These are phyloP conservation scores for Amanita pseudoporphyria DNA, from an alignment of 768 basidiomycete genomes.

Conservation along the genomic window DNA sequence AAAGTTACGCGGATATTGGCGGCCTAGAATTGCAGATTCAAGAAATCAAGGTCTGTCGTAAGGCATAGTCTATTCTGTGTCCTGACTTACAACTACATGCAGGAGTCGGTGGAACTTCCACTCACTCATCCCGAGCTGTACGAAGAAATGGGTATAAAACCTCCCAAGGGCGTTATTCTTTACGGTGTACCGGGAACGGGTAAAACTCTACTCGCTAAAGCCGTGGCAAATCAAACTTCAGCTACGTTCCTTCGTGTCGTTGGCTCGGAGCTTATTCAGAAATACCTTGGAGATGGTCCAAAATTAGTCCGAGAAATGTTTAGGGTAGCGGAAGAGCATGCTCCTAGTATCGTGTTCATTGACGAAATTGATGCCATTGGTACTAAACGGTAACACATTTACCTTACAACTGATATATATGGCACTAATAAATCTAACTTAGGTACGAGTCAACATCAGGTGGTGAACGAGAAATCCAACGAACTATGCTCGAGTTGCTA, in stretches of 20 bases:
- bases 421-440: slow-evolving; percentile 5
- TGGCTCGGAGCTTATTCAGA: slow-evolving; percentile 97
- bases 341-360: slow-evolving; percentile 98
- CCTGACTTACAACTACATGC: slow-evolving; percentile 1
- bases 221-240: slow-evolving; percentile 96
- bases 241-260: slow-evolving; percentile 97
- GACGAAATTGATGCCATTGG: slow-evolving; percentile 99
- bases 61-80: neutral
- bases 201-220: slow-evolving; percentile 95
- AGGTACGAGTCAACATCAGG: slow-evolving; percentile 99
- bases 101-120: slow-evolving; percentile 98
- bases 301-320: slow-evolving; percentile 97
- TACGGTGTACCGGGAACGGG: slow-evolving; percentile 99
- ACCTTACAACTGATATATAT: neutral
- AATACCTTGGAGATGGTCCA: slow-evolving; percentile 97
- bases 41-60: slow-evolving; percentile 79
- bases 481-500: slow-evolving; percentile 97
- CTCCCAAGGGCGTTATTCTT: slow-evolving; percentile 98
- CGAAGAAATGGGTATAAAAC: slow-evolving; percentile 99
- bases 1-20: slow-evolving; percentile 98
- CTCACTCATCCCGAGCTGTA: slow-evolving; percentile 97
- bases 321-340: slow-evolving; percentile 94
- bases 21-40: slow-evolving; percentile 96
- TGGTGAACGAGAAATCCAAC: slow-evolving; percentile 97
- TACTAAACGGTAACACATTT: slow-evolving; percentile 73